These are phyloP conservation scores for Saprolegnia parasitica DNA, from an alignment of 352 stramenopile species.

Conservation along the genomic window DNA sequence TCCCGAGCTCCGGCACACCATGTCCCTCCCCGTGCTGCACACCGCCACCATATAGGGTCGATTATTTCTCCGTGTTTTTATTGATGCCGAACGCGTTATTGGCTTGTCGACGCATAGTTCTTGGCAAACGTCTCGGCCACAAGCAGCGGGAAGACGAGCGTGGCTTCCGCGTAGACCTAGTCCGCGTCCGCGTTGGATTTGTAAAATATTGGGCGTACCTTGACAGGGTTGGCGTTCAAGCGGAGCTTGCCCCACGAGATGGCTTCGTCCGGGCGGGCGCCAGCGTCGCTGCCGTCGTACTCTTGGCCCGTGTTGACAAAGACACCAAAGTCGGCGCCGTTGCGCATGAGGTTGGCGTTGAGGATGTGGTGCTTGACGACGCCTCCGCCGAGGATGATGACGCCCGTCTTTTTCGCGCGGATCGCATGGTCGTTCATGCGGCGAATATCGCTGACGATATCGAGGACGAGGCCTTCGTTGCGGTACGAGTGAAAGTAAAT, in stretches of 20 bases:
- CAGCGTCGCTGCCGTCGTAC: constrained; percentile 98
- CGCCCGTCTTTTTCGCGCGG: constrained; percentile 90
- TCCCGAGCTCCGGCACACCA: neutral
- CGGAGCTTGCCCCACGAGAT: constrained; percentile 99
- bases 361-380: constrained; percentile 99
- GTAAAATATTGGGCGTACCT: constrained; percentile 46
- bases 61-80: neutral
- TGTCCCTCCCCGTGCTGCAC: neutral
- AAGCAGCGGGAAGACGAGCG: constrained; percentile 98
- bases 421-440: constrained; percentile 97
- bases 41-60: neutral
- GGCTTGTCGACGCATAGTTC: constrained; percentile 47
- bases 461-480: constrained; percentile 94
- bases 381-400: constrained; percentile 97
- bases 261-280: constrained; percentile 97
- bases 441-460: constrained; percentile 97
- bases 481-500: constrained; percentile 99
- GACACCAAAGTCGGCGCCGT: constrained; percentile 98
- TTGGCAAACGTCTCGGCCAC: constrained; percentile 99
- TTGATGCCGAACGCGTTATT: neutral
- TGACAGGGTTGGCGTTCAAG: constrained; percentile 93
- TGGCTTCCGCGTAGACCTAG: constrained; percentile 93
- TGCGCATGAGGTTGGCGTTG: constrained; percentile 99
- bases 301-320: constrained; percentile 99
- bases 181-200: neutral